phyloP scores from a whole-genome alignment of 2,329 filamentous ascomycete genomes.

The Aspergillus sp. region DNA sequence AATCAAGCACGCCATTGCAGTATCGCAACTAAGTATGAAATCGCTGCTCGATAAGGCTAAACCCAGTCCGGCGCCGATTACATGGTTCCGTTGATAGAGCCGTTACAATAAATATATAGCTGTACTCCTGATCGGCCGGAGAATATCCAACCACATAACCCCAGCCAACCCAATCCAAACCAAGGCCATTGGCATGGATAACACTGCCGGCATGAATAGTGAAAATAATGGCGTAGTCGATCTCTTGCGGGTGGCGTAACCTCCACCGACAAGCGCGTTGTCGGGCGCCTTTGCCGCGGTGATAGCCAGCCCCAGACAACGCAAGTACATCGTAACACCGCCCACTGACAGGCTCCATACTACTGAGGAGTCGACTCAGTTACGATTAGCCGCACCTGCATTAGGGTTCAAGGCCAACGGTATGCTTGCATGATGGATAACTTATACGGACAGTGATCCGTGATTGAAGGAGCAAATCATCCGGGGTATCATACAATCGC shows the following conservation, averaged over 20 bases:
- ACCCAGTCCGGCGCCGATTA: background rate
- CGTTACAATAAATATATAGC: background rate
- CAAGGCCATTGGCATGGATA: too few relatives aligned
- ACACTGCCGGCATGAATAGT: slow-evolving; percentile 1
- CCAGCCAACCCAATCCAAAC: background rate
- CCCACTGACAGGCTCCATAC: slow-evolving; percentile 66
- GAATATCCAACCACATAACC: background rate
- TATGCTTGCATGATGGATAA: too few relatives aligned
- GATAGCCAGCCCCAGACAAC: slow-evolving; percentile 54
- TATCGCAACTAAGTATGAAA: background rate
- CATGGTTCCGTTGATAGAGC: background rate
- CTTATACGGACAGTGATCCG: slow-evolving; percentile 61
- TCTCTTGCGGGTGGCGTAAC: slow-evolving; percentile 50
- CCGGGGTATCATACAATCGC: slow-evolving; percentile 79
- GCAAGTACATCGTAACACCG: slow-evolving; percentile 49
- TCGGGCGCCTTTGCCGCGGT: slow-evolving; percentile 60
- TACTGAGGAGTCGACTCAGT: slow-evolving; percentile 54
- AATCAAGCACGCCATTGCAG: background rate
- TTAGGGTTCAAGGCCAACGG: slow-evolving; percentile 67
- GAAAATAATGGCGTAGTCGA: slow-evolving; percentile 33
- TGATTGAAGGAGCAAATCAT: slow-evolving; percentile 61
- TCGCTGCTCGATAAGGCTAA: background rate
- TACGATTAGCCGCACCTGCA: slow-evolving; percentile 64
- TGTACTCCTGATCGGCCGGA: background rate
- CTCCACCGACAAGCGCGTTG: slow-evolving; percentile 65